Base-by-base conservation (phyloP, 805 yeast genomes). In the Lipomyces spencermartinsiae region DNA sequence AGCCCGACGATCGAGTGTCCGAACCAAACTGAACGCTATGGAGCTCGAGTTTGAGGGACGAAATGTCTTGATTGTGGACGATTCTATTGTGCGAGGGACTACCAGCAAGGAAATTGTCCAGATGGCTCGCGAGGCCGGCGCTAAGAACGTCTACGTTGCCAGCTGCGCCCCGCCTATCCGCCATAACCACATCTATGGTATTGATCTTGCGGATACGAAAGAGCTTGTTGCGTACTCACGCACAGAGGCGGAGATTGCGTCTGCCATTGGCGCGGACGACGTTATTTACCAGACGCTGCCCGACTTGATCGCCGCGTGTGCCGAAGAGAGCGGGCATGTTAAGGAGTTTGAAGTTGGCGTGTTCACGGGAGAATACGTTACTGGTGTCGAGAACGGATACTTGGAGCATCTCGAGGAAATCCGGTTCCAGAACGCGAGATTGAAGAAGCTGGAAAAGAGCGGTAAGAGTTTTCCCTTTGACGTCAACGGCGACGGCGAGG, bases 111-210 rank as follows among this genome's bases (percentile, higher is more conserved):
- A 95, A 81, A 95, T 95, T 73, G 97, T 95, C 43, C 90, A 88
- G 73, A 95, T 95, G 99, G 99, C 99, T n/a, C 86, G 90, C 74
- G 99, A 95, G 79, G 97, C 98, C 4, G 99, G 99, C 67, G 99
- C 99, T 58, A 88, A 86, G 69, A 89, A 88, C 74, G 99, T 95
- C n/a, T 94, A 87, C 78, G 90, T 95, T 79, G 99, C 99, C 0
- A 91, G 97, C 33, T 95, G 98, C 76, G 97, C 99, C 16, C 99
- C 99, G 35, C 96, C 98, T n/a, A 95, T 95, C 75, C 87, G 99
- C 79, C 87, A 83, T 80, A 95, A 95, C 81, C 99, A 95, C 78
- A 92, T 95, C 67, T 95, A 95, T 79, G 99, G 99, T 78, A 95
- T 95, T 73, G 99, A 95, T 81, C 85, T 95, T 70, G 98, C 99